Conservation (phyloP, 352 stramenopile genomes). For the Aphanomyces cochlioides region DNA sequence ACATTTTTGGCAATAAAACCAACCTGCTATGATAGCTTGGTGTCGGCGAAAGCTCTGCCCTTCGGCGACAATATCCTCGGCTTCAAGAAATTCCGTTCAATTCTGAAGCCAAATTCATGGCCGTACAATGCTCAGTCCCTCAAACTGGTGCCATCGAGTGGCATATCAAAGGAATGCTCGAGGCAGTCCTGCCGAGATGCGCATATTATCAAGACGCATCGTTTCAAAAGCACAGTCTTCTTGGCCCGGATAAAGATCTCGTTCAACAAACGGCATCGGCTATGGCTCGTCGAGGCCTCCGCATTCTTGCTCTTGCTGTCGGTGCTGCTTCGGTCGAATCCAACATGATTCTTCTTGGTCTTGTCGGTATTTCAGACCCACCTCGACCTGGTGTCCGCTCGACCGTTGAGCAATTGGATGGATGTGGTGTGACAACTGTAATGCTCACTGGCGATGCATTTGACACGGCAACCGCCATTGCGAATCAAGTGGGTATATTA, state of each 20-base stretch:
- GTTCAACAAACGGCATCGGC: constrained; percentile 56
- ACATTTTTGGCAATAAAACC: neutral
- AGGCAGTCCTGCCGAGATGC: constrained; percentile 68
- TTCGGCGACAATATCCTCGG: constrained; percentile 57
- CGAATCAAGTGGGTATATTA: constrained; percentile 91
- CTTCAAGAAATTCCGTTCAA: constrained; percentile 93
- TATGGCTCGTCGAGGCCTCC: constrained; percentile 74
- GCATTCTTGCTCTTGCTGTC: constrained; percentile 88
- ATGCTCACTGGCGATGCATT: constrained; percentile 96
- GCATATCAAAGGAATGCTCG: constrained; percentile 81
- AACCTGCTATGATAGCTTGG: constrained; percentile 52
- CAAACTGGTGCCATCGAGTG: constrained; percentile 52
- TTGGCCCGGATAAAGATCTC: constrained; percentile 52
- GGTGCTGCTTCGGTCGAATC: constrained; percentile 68
- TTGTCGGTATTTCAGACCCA: constrained; percentile 90
- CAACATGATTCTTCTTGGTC: constrained; percentile 87
- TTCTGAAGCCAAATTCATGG: constrained; percentile 96
- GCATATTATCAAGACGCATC: constrained; percentile 74
- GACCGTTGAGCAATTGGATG: constrained; percentile 50
- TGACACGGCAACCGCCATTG: constrained; percentile 94
- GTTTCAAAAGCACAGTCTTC: constrained; percentile 63
- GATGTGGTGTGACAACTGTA: constrained; percentile 65
- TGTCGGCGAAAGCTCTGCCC: constrained; percentile 36
- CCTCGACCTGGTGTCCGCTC: constrained; percentile 63
- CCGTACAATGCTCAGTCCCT: constrained; percentile 72